phyloP scores from a whole-genome alignment of 176 grass and related monocot genomes.

The Miscanthus lutarioriparius region DNA sequence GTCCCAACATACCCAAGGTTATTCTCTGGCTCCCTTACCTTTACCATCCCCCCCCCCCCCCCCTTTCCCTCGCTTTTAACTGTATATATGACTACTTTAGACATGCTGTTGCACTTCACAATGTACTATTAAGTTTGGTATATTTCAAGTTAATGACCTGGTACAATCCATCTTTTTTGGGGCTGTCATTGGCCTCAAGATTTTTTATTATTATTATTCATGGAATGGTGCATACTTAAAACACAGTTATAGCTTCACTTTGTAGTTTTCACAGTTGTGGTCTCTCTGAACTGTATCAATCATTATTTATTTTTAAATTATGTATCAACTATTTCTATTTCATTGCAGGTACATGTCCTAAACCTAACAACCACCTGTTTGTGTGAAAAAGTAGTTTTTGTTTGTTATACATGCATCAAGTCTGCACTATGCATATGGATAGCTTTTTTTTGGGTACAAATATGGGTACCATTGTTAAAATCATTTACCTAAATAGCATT shows the following conservation, averaged over 20 bases:
- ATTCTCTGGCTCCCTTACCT: background rate
- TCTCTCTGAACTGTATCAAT: background rate
- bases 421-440: background rate
- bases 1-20: constrained; percentile 98
- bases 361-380: background rate
- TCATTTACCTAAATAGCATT: background rate
- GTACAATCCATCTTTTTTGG: background rate
- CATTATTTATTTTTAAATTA: background rate
- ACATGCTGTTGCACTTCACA: background rate
- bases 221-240: background rate
- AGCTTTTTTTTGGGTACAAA: background rate
- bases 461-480: background rate
- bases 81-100: background rate
- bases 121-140: background rate
- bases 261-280: background rate
- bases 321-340: background rate
- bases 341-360: background rate
- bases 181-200: background rate
- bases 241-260: background rate
- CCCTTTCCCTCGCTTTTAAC: too few relatives aligned
- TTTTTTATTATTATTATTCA: background rate
- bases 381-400: background rate
- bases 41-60: background rate
- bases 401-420: background rate
- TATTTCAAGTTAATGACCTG: background rate